A percentile compares a stretch with the other conserved stretches of the same genome.
These are phyloP conservation scores for Magnaporthiopsis incrustans DNA, from an alignment of 2,329 filamentous ascomycete species.

Conservation along the genomic window DNA sequence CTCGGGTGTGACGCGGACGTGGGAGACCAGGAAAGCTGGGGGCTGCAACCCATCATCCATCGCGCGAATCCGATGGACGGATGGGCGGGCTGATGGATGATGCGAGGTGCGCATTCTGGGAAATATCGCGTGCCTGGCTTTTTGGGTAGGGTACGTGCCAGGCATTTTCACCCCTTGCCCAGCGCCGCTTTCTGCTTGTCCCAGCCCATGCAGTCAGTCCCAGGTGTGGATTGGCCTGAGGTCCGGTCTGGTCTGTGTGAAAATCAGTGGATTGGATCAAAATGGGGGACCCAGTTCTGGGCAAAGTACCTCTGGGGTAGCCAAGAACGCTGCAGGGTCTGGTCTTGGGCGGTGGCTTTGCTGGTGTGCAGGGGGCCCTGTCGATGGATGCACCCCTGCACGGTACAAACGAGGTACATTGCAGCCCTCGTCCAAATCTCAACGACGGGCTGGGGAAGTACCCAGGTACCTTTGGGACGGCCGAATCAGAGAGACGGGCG, in stretches of 20 bases:
- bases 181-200: not conserved
- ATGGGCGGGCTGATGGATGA: not conserved
- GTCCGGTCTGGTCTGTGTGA: not conserved
- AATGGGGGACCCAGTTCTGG: slow-evolving; percentile 1
- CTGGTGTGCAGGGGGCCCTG: slow-evolving; percentile 28
- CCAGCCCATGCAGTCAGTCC: not conserved
- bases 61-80: not conserved
- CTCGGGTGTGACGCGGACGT: not conserved
- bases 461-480: slow-evolving; percentile 9
- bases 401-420: not conserved
- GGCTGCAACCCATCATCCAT: not conserved
- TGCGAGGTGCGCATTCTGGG: not conserved
- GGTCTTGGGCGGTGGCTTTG: slow-evolving; percentile 11
- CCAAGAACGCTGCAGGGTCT: slow-evolving; percentile 6
- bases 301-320: slow-evolving; percentile 6
- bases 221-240: not conserved
- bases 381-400: not conserved
- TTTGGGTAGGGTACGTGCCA: too few species aligned
- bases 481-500: slow-evolving; percentile 4
- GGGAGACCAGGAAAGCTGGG: not conserved
- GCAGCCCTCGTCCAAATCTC: not conserved
- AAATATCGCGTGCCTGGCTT: not conserved
- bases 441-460: not conserved
- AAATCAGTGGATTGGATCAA: not conserved
- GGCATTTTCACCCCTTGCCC: not conserved